phyloP scores from a whole-genome alignment of 148 eudicot genomes.

The Gaultheria prostrata region DNA sequence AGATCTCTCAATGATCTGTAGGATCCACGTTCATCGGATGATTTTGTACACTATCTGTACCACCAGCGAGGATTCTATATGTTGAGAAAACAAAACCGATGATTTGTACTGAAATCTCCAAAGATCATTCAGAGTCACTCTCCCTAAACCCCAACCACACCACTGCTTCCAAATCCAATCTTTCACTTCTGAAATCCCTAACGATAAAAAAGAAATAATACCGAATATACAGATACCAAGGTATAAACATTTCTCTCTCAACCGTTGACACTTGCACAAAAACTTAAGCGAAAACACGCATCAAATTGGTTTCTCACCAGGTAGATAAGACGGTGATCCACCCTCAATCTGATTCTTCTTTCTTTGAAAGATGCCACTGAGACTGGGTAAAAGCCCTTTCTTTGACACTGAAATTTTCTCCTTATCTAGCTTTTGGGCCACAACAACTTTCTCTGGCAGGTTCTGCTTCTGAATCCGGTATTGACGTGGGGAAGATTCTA shows the following conservation, averaged over 20 bases:
- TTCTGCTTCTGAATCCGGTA: conserved; percentile 38
- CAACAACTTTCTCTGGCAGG: conserved; percentile 26
- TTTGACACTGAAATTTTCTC: conserved; percentile 46
- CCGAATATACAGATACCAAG: conserved; percentile 18
- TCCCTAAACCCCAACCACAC: conserved; percentile 13
- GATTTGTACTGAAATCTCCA: conserved; percentile 6
- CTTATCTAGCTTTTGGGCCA: conserved; percentile 42
- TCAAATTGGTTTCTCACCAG: conserved; percentile 49
- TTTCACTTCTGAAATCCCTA: not conserved
- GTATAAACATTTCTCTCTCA: not conserved
- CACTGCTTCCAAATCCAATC: conserved; percentile 7
- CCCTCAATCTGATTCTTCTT: conserved; percentile 64
- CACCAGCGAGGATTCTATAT: not conserved
- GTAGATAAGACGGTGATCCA: conserved; percentile 64
- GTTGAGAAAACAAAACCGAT: not conserved
- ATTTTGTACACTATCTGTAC: no score
- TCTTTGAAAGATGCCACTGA: conserved; percentile 67
- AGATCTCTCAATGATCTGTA: no score
- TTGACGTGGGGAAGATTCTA: conserved; percentile 42
- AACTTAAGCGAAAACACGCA: not conserved
- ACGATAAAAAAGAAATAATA: not conserved
- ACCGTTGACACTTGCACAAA: conserved; percentile 20
- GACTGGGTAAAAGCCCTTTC: conserved; percentile 54
- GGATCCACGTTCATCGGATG: no score
- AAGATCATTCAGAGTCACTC: not conserved